Evolutionary conservation across 371 early-diverging fungal species (phyloP).

Genomic region (Choanephora cucurbitarum): DNA sequence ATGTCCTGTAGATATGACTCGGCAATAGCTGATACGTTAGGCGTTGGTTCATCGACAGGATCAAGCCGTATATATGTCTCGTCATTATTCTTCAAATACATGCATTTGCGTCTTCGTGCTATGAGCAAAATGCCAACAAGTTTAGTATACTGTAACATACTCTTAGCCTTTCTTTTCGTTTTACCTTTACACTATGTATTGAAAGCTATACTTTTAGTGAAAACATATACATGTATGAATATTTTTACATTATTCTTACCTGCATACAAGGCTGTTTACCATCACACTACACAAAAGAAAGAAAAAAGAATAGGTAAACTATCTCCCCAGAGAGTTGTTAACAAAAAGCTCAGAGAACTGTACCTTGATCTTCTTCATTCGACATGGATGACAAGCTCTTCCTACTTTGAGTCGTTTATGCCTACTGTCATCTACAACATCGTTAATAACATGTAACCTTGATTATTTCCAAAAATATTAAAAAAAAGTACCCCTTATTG

Average conservation of each 20-base stretch:
- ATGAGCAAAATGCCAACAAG: constrained; percentile 3
- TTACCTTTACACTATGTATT: constrained; percentile 51
- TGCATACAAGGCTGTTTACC: constrained; percentile 59
- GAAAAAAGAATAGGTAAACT: no score
- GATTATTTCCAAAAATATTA: background rate
- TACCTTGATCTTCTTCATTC: constrained; percentile 57
- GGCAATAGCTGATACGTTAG: constrained; percentile 6
- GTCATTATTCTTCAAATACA: constrained; percentile 50
- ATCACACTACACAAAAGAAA: constrained; percentile 53
- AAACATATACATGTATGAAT: no score
- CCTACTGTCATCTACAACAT: constrained; percentile 41
- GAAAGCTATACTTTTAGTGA: no score
- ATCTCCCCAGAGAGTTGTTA: background rate
- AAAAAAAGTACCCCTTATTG: constrained; percentile 35
- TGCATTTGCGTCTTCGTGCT: constrained; percentile 51
- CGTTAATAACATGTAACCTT: background rate
- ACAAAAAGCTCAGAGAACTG: background rate
- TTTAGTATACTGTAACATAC: background rate
- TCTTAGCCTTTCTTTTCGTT: no score
- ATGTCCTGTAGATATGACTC: constrained; percentile 34
- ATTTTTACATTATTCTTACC: constrained; percentile 31
- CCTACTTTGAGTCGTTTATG: constrained; percentile 52
- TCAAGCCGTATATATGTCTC: constrained; percentile 50
- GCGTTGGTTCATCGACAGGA: constrained; percentile 25
- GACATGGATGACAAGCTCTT: constrained; percentile 50